Percentiles rank a stretch among this genome's conserved stretches.
Conservation (phyloP, 768 basidiomycete species). For the Macrolepiota dolichaula region DNA sequence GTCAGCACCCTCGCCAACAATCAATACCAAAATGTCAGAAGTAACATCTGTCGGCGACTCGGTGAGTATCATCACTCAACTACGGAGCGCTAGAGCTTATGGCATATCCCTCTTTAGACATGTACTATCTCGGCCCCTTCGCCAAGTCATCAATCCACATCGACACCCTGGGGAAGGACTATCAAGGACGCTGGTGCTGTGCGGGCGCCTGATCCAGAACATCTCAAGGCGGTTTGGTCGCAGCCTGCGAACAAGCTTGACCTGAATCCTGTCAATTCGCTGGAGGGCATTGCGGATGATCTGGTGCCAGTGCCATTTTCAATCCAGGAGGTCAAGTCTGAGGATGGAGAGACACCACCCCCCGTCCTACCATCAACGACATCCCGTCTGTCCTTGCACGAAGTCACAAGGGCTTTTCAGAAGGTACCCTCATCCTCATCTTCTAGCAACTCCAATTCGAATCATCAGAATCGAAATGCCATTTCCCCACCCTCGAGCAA, state of each 20-base stretch:
- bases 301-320: conserved; percentile 76
- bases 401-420: conserved; percentile 85
- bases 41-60: conserved; percentile 51
- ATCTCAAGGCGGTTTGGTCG: conserved; percentile 82
- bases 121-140: conserved; percentile 38
- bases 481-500: conserved; percentile 48
- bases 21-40: conserved; percentile 33
- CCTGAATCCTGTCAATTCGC: conserved; percentile 67
- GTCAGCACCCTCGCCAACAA: conserved; percentile 1
- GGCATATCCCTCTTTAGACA: conserved; percentile 26
- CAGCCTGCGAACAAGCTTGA: conserved; percentile 72
- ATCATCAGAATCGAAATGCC: conserved; percentile 45
- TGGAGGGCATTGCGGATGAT: conserved; percentile 84
- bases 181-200: conserved; percentile 62
- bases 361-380: conserved; percentile 53
- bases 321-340: conserved; percentile 82
- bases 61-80: conserved; percentile 32
- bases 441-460: conserved; percentile 41
- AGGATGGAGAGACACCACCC: conserved; percentile 80
- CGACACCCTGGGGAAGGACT: conserved; percentile 52
- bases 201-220: conserved; percentile 76
- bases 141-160: conserved; percentile 29
- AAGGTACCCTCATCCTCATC: conserved; percentile 65
- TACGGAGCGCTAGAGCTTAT: not conserved
- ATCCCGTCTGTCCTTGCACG: conserved; percentile 76